Evolutionary conservation across 2,329 filamentous ascomycete species (phyloP).

Genomic region (Hymenoscyphus scutula): DNA sequence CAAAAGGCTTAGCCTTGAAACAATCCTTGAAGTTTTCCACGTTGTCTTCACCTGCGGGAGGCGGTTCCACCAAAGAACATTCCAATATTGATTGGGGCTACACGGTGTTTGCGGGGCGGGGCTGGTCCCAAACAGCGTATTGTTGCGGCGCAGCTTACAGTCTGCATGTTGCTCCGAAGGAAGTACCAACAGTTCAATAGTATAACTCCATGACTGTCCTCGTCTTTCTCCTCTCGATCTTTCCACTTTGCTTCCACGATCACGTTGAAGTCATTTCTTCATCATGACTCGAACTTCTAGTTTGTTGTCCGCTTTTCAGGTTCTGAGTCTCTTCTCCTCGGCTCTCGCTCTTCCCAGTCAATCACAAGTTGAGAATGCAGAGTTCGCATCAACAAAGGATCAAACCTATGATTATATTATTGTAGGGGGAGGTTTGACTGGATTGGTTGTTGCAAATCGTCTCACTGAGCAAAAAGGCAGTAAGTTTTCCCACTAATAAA

Average conservation of each 20-base stretch:
- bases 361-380: background rate
- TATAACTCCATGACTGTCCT: background rate
- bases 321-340: background rate
- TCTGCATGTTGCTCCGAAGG: background rate
- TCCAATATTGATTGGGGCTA: background rate
- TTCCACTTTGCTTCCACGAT: background rate
- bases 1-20: background rate
- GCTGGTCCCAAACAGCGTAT: background rate
- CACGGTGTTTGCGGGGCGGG: background rate
- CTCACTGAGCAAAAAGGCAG: constrained; percentile 8
- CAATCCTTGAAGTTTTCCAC: background rate
- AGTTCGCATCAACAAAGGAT: background rate
- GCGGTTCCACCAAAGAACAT: background rate
- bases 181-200: background rate
- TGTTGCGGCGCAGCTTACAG: no score
- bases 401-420: constrained; percentile 13
- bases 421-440: constrained; percentile 10
- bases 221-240: background rate
- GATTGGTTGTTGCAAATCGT: constrained; percentile 12
- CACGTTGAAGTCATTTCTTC: background rate
- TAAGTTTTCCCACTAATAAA: background rate
- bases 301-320: background rate
- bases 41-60: background rate
- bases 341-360: background rate
- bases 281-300: background rate